Percentiles rank a stretch among this genome's conserved stretches.
phyloP scores from a whole-genome alignment of 139 green algal genomes.

The Chlamydomonas urium region DNA sequence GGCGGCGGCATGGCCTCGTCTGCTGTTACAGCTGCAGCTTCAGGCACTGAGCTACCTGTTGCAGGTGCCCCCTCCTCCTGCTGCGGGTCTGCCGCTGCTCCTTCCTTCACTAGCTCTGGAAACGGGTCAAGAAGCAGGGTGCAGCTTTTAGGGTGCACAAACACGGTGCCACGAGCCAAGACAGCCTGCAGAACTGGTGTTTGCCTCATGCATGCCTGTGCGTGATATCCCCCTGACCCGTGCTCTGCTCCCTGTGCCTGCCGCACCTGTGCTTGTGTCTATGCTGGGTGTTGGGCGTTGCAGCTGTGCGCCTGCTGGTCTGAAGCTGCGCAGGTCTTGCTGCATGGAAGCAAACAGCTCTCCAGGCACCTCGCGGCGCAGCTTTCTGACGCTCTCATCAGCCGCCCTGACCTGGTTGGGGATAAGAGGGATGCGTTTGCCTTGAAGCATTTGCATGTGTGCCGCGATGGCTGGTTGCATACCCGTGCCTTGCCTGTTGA shows the following conservation, averaged over 20 bases:
- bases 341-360: background rate
- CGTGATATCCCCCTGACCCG: no score
- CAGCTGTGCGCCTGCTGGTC: background rate
- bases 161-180: background rate
- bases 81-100: background rate
- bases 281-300: background rate
- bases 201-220: background rate
- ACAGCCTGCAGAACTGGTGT: background rate
- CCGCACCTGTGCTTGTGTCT: background rate
- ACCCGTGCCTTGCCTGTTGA: background rate
- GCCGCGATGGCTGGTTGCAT: no score
- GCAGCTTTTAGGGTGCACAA: background rate
- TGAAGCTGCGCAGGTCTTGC: background rate
- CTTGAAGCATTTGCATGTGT: no score
- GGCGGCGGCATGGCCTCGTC: no score
- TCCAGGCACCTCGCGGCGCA: background rate
- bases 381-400: background rate
- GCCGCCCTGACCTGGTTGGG: background rate
- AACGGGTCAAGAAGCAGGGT: background rate
- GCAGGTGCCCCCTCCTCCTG: background rate
- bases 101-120: background rate
- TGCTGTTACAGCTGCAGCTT: no score
- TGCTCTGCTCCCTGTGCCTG: no score
- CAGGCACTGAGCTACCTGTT: background rate
- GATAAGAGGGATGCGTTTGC: no score